Conservation (phyloP, 1,139 yeast species). For the Chernovozyma aurita region DNA sequence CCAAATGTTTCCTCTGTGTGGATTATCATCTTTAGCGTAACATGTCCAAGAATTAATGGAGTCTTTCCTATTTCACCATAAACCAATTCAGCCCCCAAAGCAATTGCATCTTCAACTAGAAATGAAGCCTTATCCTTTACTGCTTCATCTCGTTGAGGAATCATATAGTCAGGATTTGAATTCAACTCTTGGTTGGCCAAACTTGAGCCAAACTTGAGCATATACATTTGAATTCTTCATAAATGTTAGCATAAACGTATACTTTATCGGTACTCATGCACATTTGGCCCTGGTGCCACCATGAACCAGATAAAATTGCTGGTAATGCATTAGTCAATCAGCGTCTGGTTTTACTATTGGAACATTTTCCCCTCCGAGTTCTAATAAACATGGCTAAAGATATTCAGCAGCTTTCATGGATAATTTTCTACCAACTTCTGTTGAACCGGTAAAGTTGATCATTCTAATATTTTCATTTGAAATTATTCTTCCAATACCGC, state of each 20-base stretch:
- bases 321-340: slow-evolving; percentile 29
- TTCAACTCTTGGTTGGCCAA: too few relatives aligned
- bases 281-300: slow-evolving; percentile 43
- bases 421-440: slow-evolving; percentile 30
- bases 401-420: slow-evolving; percentile 30
- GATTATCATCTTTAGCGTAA: slow-evolving; percentile 30
- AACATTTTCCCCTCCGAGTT: slow-evolving; percentile 43
- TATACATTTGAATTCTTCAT: slow-evolving; percentile 20
- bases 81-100: slow-evolving; percentile 36
- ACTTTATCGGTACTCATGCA: slow-evolving; percentile 43
- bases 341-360: slow-evolving; percentile 31
- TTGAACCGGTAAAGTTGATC: slow-evolving; percentile 43
- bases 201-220: too few relatives aligned
- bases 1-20: slow-evolving; percentile 42
- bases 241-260: slow-evolving; percentile 27
- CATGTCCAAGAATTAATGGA: slow-evolving; percentile 34
- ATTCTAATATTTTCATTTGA: slow-evolving; percentile 23
- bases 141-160: slow-evolving; percentile 24
- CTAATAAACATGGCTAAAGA: slow-evolving; percentile 36
- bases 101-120: slow-evolving; percentile 38
- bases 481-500: slow-evolving; percentile 23
- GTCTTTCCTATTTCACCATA: slow-evolving; percentile 17
- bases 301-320: slow-evolving; percentile 24
- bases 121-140: slow-evolving; percentile 20
- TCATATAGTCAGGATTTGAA: slow-evolving; percentile 20